Percentiles rank a stretch among this genome's conserved stretches.
phyloP scores from a whole-genome alignment of 129 eudicot genomes.

The Chrysanthemum seticuspe region DNA sequence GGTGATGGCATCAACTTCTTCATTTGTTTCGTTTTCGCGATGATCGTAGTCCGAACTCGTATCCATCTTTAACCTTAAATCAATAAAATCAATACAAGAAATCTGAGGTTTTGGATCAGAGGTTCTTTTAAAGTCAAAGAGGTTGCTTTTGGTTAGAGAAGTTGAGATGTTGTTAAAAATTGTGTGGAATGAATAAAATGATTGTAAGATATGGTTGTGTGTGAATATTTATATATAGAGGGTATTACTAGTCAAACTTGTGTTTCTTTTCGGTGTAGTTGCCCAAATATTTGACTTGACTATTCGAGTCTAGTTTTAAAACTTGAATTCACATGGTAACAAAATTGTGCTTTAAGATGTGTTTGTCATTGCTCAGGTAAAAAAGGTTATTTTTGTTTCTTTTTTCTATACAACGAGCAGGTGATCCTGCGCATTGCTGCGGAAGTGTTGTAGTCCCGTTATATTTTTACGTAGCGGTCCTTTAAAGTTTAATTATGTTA shows the following conservation, averaged over 20 bases:
- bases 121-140: neutral
- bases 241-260: slow-evolving; percentile 23
- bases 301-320: slow-evolving; percentile 15
- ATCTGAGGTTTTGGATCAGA: slow-evolving; percentile 11
- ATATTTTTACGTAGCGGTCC: no score
- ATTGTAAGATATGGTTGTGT: slow-evolving; percentile 12
- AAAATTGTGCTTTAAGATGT: neutral
- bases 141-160: slow-evolving; percentile 1
- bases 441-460: no score
- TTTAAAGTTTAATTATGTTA: no score
- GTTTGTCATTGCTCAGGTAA: no score
- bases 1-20: slow-evolving; percentile 14
- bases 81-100: neutral
- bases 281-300: slow-evolving; percentile 30
- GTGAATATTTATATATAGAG: slow-evolving; percentile 24
- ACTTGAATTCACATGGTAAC: neutral
- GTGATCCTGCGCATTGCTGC: no score
- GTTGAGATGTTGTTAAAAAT: neutral
- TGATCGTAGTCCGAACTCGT: slow-evolving; percentile 21
- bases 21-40: slow-evolving; percentile 3
- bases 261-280: slow-evolving; percentile 18
- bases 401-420: no score
- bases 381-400: no score
- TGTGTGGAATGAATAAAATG: slow-evolving; percentile 22
- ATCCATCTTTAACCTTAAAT: slow-evolving; percentile 26